Evolutionary conservation across 2,329 filamentous ascomycete genomes (phyloP).

Genomic region (Aureobasidium sp.): DNA sequence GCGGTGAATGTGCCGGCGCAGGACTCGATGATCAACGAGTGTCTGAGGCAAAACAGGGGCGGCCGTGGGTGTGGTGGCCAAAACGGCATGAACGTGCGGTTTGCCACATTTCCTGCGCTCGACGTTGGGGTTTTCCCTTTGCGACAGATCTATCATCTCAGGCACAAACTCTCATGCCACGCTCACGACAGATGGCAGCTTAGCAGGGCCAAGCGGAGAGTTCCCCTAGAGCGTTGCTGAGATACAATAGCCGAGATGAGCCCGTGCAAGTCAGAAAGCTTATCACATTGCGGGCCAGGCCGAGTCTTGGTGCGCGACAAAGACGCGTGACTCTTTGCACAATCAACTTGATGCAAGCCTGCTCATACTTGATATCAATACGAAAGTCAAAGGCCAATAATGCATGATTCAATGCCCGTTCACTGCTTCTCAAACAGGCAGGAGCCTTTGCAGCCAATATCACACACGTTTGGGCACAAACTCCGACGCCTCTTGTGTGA

Average conservation of each 20-base stretch:
- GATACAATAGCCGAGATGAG: conserved; percentile 4
- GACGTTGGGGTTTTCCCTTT: not conserved
- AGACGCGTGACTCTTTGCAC: not conserved
- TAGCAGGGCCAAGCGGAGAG: not conserved
- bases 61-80: not conserved
- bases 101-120: not conserved
- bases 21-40: not conserved
- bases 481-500: not conserved
- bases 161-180: not conserved
- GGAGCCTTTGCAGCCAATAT: not conserved
- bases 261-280: not conserved
- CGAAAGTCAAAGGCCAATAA: not conserved
- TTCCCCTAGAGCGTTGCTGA: not conserved
- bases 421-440: not conserved
- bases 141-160: not conserved
- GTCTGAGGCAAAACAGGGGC: not conserved
- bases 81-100: not conserved
- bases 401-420: not conserved
- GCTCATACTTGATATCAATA: not conserved
- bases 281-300: conserved; percentile 4
- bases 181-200: not conserved
- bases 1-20: not conserved
- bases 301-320: not conserved
- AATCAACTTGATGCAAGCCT: not conserved
- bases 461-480: not conserved